A percentile compares a stretch with the other conserved stretches of the same genome.
phyloP scores from a whole-genome alignment of 2,329 filamentous ascomycete genomes.

The Aspergillus puulaauensis region DNA sequence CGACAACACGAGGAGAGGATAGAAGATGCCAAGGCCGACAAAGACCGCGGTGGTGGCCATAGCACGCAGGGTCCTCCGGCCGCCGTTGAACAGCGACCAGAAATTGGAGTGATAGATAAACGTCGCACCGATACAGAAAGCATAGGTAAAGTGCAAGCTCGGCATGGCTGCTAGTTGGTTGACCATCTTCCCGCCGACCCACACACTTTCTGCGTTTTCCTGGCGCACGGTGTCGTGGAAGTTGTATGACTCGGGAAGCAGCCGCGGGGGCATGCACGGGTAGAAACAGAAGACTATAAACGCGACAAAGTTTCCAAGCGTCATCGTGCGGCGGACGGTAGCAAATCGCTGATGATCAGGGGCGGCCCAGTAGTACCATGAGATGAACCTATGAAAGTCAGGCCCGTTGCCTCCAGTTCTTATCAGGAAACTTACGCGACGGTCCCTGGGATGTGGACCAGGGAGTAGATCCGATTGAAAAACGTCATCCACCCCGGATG shows the following conservation, averaged over 20 bases:
- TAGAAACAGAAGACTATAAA: constrained; percentile 63
- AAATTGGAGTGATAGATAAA: constrained; percentile 55
- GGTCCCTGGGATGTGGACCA: constrained; percentile 53
- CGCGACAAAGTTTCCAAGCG: constrained; percentile 60
- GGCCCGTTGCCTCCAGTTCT: background rate
- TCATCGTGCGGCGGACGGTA: constrained; percentile 59
- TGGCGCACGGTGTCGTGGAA: constrained; percentile 64
- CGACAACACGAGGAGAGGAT: constrained; percentile 50
- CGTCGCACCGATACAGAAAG: constrained; percentile 55
- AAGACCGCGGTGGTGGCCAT: constrained; percentile 46
- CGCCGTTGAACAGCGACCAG: constrained; percentile 42
- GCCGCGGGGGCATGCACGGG: constrained; percentile 64
- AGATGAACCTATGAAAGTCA: constrained; percentile 32
- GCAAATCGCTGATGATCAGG: constrained; percentile 54
- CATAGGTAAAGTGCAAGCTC: constrained; percentile 58
- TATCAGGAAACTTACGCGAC: constrained; percentile 45
- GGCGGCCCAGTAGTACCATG: constrained; percentile 44
- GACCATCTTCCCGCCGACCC: constrained; percentile 57
- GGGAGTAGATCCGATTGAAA: constrained; percentile 51
- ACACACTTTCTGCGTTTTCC: constrained; percentile 53
- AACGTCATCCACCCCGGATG: constrained; percentile 45
- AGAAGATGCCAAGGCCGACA: constrained; percentile 47
- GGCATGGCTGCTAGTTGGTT: constrained; percentile 61
- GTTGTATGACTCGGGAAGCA: constrained; percentile 59
- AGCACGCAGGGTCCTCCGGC: constrained; percentile 43